A percentile compares a stretch with the other conserved stretches of the same genome.
Evolutionary conservation across 1,139 yeast species (phyloP).

Genomic region (Arxiozyma slooffiae): DNA sequence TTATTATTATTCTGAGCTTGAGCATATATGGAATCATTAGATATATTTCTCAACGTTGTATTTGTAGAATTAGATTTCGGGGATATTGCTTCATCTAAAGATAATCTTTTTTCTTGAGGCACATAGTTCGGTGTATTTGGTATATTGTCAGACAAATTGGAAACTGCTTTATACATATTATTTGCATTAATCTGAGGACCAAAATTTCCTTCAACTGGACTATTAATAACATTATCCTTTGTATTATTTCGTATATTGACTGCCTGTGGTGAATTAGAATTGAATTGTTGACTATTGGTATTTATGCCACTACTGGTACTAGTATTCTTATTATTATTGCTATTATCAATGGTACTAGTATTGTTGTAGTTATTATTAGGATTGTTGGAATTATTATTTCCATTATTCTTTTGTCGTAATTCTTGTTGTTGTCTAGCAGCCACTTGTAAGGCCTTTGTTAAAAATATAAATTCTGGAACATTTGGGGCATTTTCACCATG

Average conservation of each 20-base stretch:
- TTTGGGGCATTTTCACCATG: conserved; percentile 56
- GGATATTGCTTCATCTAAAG: conserved; percentile 1
- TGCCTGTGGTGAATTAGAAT: background rate
- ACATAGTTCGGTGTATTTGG: background rate
- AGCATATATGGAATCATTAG: background rate
- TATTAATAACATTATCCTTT: background rate
- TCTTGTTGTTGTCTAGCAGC: conserved; percentile 43
- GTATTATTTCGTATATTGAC: background rate
- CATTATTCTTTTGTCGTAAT: conserved; percentile 17
- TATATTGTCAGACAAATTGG: background rate
- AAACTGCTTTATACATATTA: background rate
- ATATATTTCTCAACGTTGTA: background rate
- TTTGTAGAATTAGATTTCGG: background rate
- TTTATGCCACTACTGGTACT: background rate
- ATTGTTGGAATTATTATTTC: background rate
- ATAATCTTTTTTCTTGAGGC: background rate
- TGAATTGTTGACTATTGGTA: background rate
- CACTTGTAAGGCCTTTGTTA: conserved; percentile 45
- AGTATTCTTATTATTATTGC: too few relatives aligned
- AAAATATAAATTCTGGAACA: conserved; percentile 52
- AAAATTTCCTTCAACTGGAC: background rate
- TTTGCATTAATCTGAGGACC: background rate
- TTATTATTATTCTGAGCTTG: background rate
- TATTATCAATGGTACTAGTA: too few relatives aligned
- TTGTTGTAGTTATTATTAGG: conserved; percentile 1